Base-by-base conservation (phyloP, 2,329 filamentous ascomycete species). In the Exophiala xenobiotica region DNA sequence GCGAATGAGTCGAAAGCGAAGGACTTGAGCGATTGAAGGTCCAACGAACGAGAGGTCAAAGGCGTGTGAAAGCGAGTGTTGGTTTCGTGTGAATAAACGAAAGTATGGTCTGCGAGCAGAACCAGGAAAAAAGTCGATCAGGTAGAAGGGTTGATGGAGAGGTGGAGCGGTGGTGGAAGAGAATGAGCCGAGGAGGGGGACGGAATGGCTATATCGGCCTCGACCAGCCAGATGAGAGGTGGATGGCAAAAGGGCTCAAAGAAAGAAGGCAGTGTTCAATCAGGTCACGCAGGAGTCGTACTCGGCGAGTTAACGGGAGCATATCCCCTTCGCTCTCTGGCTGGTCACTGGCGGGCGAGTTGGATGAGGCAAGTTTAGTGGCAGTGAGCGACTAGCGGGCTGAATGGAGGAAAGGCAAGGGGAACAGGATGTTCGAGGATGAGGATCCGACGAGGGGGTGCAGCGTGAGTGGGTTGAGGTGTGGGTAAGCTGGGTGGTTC, bases 31-130 rank as follows among this genome's bases (percentile, higher is more conserved):
- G 59, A 61, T 54, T 59, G 59, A 40, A 59, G 53, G 52, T 61
- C 53, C 53, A 52, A 57, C 55, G 56, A 60, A 42, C 35, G 44
- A 50, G 33, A 47, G 50, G 42, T 35, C 55, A 54, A 45, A 54
- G 48, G 45, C 54, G 51, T 58, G 44, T 43, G 22, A 56, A 56
- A 62, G 58, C 58, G 60, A 61, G 50, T 58, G 58, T 58, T 52
- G 35, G 33, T 31, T 56, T 37, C 31, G 24, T 49, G 31, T 16
- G 26, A 54, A 49, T 47, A 51, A 62, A 62, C 58, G 60, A 62
- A 61, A 53, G 60, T 59, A 56, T 56, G 58, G 56, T 49, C 60
- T 62, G 60, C 58, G 57, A 61, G 60, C 58, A 62, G 60, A 57
- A 38, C 58, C 58, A 56, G 50, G 51, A 58, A 46, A 49, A 55